Base-by-base conservation (phyloP, 2,329 filamentous ascomycete genomes). In the Leptosphaerulina australis region DNA sequence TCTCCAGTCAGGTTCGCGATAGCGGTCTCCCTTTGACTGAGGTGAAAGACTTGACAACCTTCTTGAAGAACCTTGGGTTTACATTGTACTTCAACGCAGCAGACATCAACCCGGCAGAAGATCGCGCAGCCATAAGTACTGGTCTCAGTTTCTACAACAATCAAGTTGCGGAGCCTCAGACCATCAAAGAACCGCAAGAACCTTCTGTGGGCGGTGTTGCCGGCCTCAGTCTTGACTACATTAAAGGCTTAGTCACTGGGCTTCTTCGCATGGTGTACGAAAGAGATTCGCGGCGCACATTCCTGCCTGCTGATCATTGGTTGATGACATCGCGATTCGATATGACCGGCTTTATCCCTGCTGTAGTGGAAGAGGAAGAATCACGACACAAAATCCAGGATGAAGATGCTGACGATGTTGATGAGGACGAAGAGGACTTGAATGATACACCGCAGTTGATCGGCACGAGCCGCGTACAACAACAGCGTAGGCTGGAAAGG, bases 31-130 rank as follows among this genome's bases (percentile, higher is more conserved):
- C 84, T 1, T 74, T 93, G 8, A 70, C 76, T 9, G 88, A 96
- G 45, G 80, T 97, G 3, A 86, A 87, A 55, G 77, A 82, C 3
- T 80, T 99, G 59, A 89, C 90, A 0, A 78, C 84, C 0, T 97
- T 97, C 61, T 77, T 99, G 22, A 97, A 97, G 68, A 94, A 96
- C 56, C 78, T 97, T 5, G 88, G 90, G 0, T 97, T 97, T 62
- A 87, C 89, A 0, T 79, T 97, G 40, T 93, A 96, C 71, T 96
- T 93, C 78, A 87, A 93, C 64, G 83, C 88, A 7, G 81, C 84
- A 2, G 88, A 93, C 49, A 76, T 88, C 45, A 67, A 77, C 71
- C 68, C 70, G 17, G 68, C 72, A 15, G 73, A 75, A 28, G 72
- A 74, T 22, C 73, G 76, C 10, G 71, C 81, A 29, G 72, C 74